Percentiles rank a stretch among this genome's conserved stretches.
These are phyloP conservation scores for Leishmania turanica DNA, from an alignment of 208 protist species.

Conservation along the genomic window DNA sequence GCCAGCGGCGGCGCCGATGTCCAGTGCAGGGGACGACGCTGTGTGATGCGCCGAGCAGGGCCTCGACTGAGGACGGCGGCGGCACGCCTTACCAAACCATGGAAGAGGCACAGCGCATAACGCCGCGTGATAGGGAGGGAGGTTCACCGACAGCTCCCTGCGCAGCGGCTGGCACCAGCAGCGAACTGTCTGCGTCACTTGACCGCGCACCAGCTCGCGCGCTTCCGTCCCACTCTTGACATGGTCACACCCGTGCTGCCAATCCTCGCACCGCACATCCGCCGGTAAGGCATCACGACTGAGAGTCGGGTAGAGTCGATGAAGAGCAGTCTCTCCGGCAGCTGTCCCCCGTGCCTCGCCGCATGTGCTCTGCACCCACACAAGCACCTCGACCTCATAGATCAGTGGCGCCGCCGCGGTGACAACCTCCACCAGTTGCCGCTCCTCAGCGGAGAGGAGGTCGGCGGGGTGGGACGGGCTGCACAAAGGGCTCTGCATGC, in stretches of 20 bases:
- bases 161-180: slow-evolving; percentile 26
- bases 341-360: background rate
- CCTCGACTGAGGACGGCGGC: background rate
- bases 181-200: slow-evolving; percentile 2
- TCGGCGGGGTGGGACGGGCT: slow-evolving; percentile 55
- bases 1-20: background rate
- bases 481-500: slow-evolving; percentile 65
- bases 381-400: slow-evolving; percentile 44
- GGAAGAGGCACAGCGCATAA: slow-evolving; percentile 13
- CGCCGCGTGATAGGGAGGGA: slow-evolving; percentile 28
- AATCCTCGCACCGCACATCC: slow-evolving; percentile 1
- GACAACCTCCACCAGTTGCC: slow-evolving; percentile 70
- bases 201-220: background rate
- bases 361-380: slow-evolving; percentile 26
- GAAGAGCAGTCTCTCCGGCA: slow-evolving; percentile 3
- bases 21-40: background rate
- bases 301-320: slow-evolving; percentile 22
- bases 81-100: slow-evolving; percentile 3
- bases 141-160: slow-evolving; percentile 6
- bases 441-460: slow-evolving; percentile 65
- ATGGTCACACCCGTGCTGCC: background rate
- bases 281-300: slow-evolving; percentile 1
- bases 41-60: background rate
- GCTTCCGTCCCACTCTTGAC: background rate
- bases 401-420: slow-evolving; percentile 56